Percentiles rank a stretch among this genome's conserved stretches.
phyloP scores from a whole-genome alignment of 768 basidiomycete genomes.

The Pulveroboletus sp. region DNA sequence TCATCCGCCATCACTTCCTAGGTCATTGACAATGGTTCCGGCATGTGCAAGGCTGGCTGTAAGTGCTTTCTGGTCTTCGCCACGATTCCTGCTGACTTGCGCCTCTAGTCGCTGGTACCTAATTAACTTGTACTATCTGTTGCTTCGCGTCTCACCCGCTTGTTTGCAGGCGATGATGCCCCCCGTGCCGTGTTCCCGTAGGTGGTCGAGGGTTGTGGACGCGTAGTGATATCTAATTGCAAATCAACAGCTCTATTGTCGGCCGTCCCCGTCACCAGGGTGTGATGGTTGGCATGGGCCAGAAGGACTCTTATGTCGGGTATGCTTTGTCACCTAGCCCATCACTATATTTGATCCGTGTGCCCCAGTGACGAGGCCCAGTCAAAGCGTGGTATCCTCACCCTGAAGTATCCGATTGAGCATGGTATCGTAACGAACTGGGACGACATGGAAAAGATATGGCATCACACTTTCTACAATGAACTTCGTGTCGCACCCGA shows the following conservation, averaged over 20 bases:
- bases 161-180: constrained; percentile 74
- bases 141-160: constrained; percentile 3
- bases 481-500: constrained; percentile 75
- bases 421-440: constrained; percentile 97
- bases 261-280: constrained; percentile 92
- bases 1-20: constrained; percentile 23
- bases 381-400: constrained; percentile 92
- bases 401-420: constrained; percentile 90
- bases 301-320: constrained; percentile 97
- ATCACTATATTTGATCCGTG: constrained; percentile 16
- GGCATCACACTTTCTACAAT: constrained; percentile 95
- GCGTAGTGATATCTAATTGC: constrained; percentile 8
- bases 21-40: constrained; percentile 94
- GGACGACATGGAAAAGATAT: constrained; percentile 99
- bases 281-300: constrained; percentile 96
- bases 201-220: constrained; percentile 32
- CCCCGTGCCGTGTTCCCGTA: constrained; percentile 95
- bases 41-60: constrained; percentile 99
- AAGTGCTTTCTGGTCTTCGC: constrained; percentile 34
- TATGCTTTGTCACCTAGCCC: constrained; percentile 26
- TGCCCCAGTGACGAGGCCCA: constrained; percentile 76
- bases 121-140: neutral
- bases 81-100: constrained; percentile 17
- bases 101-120: constrained; percentile 58
- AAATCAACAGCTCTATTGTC: constrained; percentile 68